Conservation (phyloP, 2,329 filamentous ascomycete species). For the Sporothrix variecibatus region DNA sequence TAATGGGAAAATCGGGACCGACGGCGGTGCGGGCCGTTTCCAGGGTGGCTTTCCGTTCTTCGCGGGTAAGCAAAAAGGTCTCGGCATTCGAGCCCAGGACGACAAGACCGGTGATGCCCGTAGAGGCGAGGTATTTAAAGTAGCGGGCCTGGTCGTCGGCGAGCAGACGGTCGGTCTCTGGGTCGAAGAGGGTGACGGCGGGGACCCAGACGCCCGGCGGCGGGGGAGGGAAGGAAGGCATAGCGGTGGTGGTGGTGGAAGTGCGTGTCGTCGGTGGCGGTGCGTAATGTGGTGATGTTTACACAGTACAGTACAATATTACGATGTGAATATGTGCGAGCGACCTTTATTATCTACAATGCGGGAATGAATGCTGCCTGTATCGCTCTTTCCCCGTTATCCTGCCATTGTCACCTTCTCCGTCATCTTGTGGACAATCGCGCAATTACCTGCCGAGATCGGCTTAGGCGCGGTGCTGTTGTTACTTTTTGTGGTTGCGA, state of each 20-base stretch:
- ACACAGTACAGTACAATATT: neutral
- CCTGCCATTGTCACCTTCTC: neutral
- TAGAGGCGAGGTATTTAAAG: conserved; percentile 37
- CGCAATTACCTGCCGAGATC: conserved; percentile 20
- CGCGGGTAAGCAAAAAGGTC: conserved; percentile 39
- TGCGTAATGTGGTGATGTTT: neutral
- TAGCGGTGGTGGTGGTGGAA: neutral
- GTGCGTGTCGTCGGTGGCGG: neutral
- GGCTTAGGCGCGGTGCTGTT: conserved; percentile 8
- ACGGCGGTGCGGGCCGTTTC: conserved; percentile 56
- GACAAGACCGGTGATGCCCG: conserved; percentile 38
- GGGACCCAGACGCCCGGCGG: conserved; percentile 39
- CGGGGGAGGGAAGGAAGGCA: conserved; percentile 29
- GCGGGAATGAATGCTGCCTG: neutral
- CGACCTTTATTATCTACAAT: neutral
- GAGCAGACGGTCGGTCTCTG: conserved; percentile 36
- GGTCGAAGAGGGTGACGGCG: conserved; percentile 41
- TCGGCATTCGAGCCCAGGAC: conserved; percentile 42
- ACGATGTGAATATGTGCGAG: neutral
- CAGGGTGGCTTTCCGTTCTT: conserved; percentile 50
- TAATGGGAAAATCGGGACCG: conserved; percentile 57
- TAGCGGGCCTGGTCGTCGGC: conserved; percentile 36
- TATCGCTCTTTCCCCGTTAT: neutral
- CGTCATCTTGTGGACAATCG: neutral
- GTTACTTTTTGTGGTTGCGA: neutral